Evolutionary conservation across 129 eudicot genomes (phyloP), one percentile per base, ranked within the genome.

Genomic region (Daucus carota): DNA sequence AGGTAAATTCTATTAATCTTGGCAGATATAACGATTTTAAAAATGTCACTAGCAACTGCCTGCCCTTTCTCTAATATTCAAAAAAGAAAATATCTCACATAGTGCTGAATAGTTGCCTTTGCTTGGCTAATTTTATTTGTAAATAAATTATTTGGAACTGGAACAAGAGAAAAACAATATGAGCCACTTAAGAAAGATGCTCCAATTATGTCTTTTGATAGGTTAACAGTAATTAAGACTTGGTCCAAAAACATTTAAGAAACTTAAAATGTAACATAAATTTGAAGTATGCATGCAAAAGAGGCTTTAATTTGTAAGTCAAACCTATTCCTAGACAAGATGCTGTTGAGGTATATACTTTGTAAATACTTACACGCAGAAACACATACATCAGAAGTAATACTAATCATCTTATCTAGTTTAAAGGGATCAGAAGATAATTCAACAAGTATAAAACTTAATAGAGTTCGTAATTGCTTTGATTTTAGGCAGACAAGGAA

Each of bases 11-110:
- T 59, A 59, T 34, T 28, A 38, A 40, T 15, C 42, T 24, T 40
- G 72, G 18, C 50, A 54, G 8, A 18, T 41, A 76, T 28, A 43
- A 44, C 26, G 72, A 44, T 79, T 46, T 65, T 59, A 70, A 31
- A 34, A 20, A 34, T 52, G 46, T 48, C 63, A 50, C 28, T 29
- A 38, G 17, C 34, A 57, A 54, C 29, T 54, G 20, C 29, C 14
- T 8, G 9, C 62, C 29, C 62, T 54, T 22, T 54, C 29, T 8
- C 9, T 50, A 50, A 20, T 50, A 54, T 54, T 54, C 62, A 52
- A 22, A 20, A 52, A 52, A 52, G 13, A 52, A 8, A 52, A 52
- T 28, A 6, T 10, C 4, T 52, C 22, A 52, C 29, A 52, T 22
- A 52, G 28, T n/a, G 63, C 63, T 12, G 4, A 54, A 54, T 4